These are phyloP conservation scores for Triangularia setosa DNA, from an alignment of 2,329 filamentous ascomycete genomes.

Conservation along the genomic window DNA sequence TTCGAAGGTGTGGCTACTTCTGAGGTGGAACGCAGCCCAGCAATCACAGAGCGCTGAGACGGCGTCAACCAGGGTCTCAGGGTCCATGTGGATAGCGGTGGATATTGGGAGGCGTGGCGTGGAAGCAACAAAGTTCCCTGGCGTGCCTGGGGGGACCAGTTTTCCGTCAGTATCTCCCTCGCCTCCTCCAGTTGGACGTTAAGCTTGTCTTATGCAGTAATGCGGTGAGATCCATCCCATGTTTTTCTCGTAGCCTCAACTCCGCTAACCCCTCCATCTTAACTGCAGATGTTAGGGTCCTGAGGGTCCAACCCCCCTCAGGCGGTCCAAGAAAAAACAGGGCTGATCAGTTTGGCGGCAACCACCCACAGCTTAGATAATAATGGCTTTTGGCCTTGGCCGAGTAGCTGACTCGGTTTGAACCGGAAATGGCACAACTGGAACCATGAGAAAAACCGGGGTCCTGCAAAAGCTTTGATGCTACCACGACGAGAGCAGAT, in stretches of 20 bases:
- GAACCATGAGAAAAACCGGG: conserved; percentile 1
- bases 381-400: neutral
- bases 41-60: conserved; percentile 8
- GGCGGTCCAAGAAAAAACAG: neutral
- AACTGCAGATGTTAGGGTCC: neutral
- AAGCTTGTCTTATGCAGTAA: neutral
- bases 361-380: neutral
- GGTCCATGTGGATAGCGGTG: conserved; percentile 10
- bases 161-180: neutral
- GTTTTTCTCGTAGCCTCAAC: neutral
- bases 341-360: neutral
- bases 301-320: neutral
- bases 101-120: conserved; percentile 5
- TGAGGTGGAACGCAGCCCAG: conserved; percentile 3
- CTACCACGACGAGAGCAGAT: neutral
- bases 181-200: neutral
- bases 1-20: neutral
- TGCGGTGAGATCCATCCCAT: neutral
- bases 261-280: neutral
- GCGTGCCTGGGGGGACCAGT: neutral
- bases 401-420: neutral
- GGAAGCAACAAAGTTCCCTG: neutral
- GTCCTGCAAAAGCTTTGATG: neutral
- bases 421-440: neutral
- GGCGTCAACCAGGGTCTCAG: conserved; percentile 14